These are phyloP conservation scores for Cicer pinnatifidum DNA, from an alignment of 306 rosid species.

Conservation along the genomic window DNA sequence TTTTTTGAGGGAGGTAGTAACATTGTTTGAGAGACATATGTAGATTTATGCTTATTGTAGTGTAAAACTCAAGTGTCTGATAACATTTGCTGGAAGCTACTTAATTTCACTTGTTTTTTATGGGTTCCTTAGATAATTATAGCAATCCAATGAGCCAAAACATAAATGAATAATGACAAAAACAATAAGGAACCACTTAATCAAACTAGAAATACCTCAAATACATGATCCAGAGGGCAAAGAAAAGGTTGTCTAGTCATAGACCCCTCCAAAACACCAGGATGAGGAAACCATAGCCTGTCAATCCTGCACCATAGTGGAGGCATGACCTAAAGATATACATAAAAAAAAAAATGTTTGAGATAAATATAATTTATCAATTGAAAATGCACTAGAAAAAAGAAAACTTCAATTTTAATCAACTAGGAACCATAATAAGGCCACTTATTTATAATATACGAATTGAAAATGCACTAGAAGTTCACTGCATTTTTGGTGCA, in stretches of 20 bases:
- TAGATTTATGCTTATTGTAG: too few species aligned
- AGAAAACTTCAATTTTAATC: conserved; percentile 18
- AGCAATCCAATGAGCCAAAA: conserved; percentile 19
- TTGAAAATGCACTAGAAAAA: conserved; percentile 38
- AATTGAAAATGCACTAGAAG: too few species aligned
- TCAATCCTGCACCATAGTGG: conserved; percentile 98
- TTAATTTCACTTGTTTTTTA: too few species aligned
- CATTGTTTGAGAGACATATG: too few species aligned
- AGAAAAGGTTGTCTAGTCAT: conserved; percentile 92
- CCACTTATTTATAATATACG: too few species aligned
- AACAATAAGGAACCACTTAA: conserved; percentile 24
- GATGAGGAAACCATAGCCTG: conserved; percentile 98
- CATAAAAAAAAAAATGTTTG: conserved; percentile 20
- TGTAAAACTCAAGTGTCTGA: too few species aligned
- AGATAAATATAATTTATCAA: conserved; percentile 43
- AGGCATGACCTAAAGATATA: conserved; percentile 84
- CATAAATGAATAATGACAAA: conserved; percentile 12
- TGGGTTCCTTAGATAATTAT: neutral
- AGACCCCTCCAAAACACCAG: conserved; percentile 88
- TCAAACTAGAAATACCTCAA: conserved; percentile 72
- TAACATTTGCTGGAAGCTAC: too few species aligned
- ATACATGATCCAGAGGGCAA: conserved; percentile 95
- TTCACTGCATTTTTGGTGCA: conserved; percentile 10
- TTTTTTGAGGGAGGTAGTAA: too few species aligned
- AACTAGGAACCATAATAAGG: neutral